Evolutionary conservation across 2,329 filamentous ascomycete genomes (phyloP).

Genomic region (Fusarium abutilonis): DNA sequence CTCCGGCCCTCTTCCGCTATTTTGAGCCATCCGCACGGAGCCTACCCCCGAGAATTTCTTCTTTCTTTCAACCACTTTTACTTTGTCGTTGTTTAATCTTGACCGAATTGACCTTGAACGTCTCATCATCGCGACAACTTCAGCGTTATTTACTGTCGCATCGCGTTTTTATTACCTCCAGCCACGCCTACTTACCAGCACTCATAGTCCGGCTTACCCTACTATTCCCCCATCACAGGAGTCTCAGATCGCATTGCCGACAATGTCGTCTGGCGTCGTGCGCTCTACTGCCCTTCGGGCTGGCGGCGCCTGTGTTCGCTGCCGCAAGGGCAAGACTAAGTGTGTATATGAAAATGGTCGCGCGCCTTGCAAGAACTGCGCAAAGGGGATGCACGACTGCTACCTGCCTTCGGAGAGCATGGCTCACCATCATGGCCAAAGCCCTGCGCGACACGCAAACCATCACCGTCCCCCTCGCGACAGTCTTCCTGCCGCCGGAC

Average conservation of each 20-base stretch:
- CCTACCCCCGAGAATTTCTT: constrained; percentile 34
- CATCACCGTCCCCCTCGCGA: constrained; percentile 64
- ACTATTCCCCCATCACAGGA: constrained; percentile 2
- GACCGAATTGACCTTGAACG: constrained; percentile 10
- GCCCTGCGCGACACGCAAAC: constrained; percentile 60
- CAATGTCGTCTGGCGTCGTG: constrained; percentile 60
- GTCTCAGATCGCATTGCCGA: constrained; percentile 1
- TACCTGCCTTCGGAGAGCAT: constrained; percentile 69
- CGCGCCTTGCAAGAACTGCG: constrained; percentile 71
- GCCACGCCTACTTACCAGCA: constrained; percentile 12
- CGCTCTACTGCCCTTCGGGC: constrained; percentile 69
- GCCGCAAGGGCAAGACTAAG: constrained; percentile 72
- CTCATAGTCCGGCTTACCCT: constrained; percentile 1
- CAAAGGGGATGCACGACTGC: constrained; percentile 71
- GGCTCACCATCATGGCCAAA: constrained; percentile 68
- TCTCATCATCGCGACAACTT: constrained; percentile 3
- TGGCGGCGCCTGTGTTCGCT: constrained; percentile 70
- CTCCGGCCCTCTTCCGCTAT: constrained; percentile 39
- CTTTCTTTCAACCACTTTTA: constrained; percentile 23
- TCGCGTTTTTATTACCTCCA: not conserved
- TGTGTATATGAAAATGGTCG: constrained; percentile 71
- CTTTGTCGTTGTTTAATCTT: constrained; percentile 18
- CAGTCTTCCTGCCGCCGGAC: constrained; percentile 63
- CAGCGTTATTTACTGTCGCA: constrained; percentile 4
- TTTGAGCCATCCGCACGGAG: constrained; percentile 28